Percentiles rank a stretch among this genome's conserved stretches.
These are phyloP conservation scores for Leishmania mexicana DNA, from an alignment of 208 protist species.

Conservation along the genomic window DNA sequence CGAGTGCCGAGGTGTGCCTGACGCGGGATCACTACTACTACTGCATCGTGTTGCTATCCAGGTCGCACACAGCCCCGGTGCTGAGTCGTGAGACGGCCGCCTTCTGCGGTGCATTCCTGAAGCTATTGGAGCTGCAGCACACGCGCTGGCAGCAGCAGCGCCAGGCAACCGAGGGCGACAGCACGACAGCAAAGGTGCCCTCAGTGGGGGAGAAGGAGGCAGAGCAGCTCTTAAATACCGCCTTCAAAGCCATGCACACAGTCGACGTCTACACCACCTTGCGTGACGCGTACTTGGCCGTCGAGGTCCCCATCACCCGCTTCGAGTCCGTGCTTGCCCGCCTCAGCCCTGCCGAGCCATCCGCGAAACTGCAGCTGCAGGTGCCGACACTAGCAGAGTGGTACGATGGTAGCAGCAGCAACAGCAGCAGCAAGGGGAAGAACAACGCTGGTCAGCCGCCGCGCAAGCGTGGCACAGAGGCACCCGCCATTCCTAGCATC, in stretches of 20 bases:
- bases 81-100: constrained; percentile 62
- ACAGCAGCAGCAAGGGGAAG: background rate
- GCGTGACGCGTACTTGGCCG: constrained; percentile 51
- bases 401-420: constrained; percentile 9
- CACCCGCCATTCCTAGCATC: constrained; percentile 12
- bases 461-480: constrained; percentile 17
- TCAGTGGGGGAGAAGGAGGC: constrained; percentile 35
- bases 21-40: constrained; percentile 65
- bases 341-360: constrained; percentile 14
- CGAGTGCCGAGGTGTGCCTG: constrained; percentile 7
- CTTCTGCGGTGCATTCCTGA: constrained; percentile 66
- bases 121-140: constrained; percentile 47
- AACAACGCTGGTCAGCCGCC: constrained; percentile 7
- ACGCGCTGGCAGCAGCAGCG: background rate
- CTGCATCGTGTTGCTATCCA: constrained; percentile 41
- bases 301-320: constrained; percentile 17
- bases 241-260: constrained; percentile 30
- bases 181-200: background rate
- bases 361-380: constrained; percentile 1
- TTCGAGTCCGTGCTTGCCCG: constrained; percentile 16
- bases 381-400: constrained; percentile 21
- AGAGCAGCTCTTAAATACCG: constrained; percentile 33
- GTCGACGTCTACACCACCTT: constrained; percentile 42
- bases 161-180: background rate
- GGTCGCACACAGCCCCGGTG: constrained; percentile 43